Conservation (phyloP, 306 rosid genomes). For the Rubus parviflorus region DNA sequence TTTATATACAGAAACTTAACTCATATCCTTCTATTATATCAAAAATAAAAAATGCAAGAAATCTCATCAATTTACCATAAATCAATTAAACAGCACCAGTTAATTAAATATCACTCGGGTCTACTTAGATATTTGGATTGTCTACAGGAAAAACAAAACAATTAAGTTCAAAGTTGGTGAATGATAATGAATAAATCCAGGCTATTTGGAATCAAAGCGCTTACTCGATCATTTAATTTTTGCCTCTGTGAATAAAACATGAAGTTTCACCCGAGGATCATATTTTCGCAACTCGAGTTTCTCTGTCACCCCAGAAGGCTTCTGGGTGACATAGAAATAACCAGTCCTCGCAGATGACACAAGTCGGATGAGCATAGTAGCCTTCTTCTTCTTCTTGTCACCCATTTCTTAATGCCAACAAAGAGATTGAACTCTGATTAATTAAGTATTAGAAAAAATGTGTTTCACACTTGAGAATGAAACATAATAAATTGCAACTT, state of each 20-base stretch:
- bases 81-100: too few species aligned
- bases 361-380: conserved; percentile 68
- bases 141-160: too few species aligned
- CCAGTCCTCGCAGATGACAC: conserved; percentile 91
- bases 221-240: conserved; percentile 27
- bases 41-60: too few species aligned
- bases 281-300: conserved; percentile 81
- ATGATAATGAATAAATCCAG: too few species aligned
- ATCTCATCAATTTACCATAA: too few species aligned
- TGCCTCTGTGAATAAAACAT: too few species aligned
- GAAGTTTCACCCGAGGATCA: conserved; percentile 80
- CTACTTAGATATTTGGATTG: too few species aligned
- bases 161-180: too few species aligned
- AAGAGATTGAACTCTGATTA: not conserved
- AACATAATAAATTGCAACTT: too few species aligned
- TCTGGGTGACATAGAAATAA: conserved; percentile 82
- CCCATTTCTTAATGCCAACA: conserved; percentile 58
- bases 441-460: not conserved
- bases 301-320: conserved; percentile 70
- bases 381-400: conserved; percentile 69
- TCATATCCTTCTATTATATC: too few species aligned
- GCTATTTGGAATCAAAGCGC: not conserved
- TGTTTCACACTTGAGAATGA: not conserved
- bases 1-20: too few species aligned
- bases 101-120: too few species aligned